Conservation (phyloP, 2,329 filamentous ascomycete genomes). For the Ophiocordyceps camponoti-saundersi region DNA sequence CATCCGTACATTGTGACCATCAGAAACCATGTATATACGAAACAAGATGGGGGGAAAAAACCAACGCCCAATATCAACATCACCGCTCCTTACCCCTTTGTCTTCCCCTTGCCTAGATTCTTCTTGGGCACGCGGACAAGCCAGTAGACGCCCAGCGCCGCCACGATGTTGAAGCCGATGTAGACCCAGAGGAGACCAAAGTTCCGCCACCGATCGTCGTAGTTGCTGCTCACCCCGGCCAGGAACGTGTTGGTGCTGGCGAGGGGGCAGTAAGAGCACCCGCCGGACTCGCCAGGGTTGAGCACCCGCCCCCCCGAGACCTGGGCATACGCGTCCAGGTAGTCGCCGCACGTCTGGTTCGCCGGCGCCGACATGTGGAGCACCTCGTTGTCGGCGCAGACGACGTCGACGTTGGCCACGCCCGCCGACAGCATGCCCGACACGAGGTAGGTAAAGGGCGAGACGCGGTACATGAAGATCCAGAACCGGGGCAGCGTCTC, state of each 20-base stretch:
- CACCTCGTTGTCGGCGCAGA: conserved; percentile 54
- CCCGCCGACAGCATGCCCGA: conserved; percentile 53
- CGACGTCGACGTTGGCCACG: conserved; percentile 47
- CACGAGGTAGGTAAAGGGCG: conserved; percentile 70
- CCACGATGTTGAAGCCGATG: conserved; percentile 39
- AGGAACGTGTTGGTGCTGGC: conserved; percentile 35
- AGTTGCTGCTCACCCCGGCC: conserved; percentile 28
- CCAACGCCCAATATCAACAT: not conserved
- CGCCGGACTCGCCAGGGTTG: conserved; percentile 25
- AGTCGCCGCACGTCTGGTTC: conserved; percentile 41
- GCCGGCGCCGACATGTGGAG: conserved; percentile 45
- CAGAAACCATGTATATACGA: too few relatives aligned
- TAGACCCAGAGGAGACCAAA: conserved; percentile 47
- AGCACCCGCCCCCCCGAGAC: conserved; percentile 34
- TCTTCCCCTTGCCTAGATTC: conserved; percentile 17
- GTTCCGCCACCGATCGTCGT: conserved; percentile 48
- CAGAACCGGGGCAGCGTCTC: conserved; percentile 53
- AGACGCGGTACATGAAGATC: conserved; percentile 66
- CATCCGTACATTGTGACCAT: too few relatives aligned
- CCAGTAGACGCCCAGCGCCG: conserved; percentile 39
- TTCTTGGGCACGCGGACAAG: conserved; percentile 32
- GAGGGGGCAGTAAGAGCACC: conserved; percentile 40
- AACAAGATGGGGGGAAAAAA: not conserved
- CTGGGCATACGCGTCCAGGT: conserved; percentile 33
- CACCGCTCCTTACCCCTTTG: conserved; percentile 4